Evolutionary conservation across 257 asterid genomes (phyloP), one percentile per base, ranked within the genome.

Genomic region (Cordia subcordata): DNA sequence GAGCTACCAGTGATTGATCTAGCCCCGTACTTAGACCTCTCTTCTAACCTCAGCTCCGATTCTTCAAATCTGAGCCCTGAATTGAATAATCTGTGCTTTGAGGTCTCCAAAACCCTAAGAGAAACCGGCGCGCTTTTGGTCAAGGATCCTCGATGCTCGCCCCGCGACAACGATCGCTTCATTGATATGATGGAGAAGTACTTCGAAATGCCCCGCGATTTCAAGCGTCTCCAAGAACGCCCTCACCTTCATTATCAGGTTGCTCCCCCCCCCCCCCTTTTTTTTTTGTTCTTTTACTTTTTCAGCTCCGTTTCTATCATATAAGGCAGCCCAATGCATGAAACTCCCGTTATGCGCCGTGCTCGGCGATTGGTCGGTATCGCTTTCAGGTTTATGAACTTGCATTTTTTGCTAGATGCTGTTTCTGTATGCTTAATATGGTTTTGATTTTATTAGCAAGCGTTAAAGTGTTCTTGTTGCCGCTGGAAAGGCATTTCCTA

Each of bases 241-340:
- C 86, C 95, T n/a, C 80, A 85, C 17, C 88, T 92, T 35, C 99
- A 92, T 68, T 92, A 92, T 74, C 99, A 92, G 90, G 99, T 91
- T 13, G 2, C 4, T 9, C 11, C 5, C 55, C n/a, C n/a, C n/a
- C n/a, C n/a, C n/a, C n/a, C n/a, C n/a, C n/a, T n/a, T n/a, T n/a
- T n/a, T 27, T 27, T 27, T 27, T 27, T 27, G 3, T 27, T 3
- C 6, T 6, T 27, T 27, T 27, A 27, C 35, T 27, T 27, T 6
- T 27, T 27, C 35, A 27, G 35, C 6, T 27, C 35, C 35, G 6
- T 27, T 27, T 27, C 35, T 1, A 27, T 27, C 35, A 27, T 27
- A 27, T 27, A 27, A 27, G 3, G 6, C 35, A 27, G n/a, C n/a
- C n/a, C n/a, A n/a, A n/a, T n/a, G n/a, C n/a, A n/a, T n/a, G n/a